Base-by-base conservation (phyloP, 179 eudicot genomes). In the Beta corolliflora region DNA sequence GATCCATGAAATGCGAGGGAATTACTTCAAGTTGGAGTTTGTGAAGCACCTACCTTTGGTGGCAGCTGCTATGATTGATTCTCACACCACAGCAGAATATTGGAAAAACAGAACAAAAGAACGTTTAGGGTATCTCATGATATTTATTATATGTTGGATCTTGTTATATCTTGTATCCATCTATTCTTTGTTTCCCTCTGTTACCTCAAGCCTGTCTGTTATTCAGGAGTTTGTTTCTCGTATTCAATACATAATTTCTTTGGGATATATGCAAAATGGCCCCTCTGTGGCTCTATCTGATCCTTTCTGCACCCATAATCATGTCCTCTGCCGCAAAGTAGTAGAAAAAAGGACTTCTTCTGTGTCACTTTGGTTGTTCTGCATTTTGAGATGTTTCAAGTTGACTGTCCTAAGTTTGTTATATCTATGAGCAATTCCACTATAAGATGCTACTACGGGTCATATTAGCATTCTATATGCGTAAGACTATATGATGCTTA, bases 1-100 rank as follows among this genome's bases (percentile, higher is more conserved):
- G 98, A 95, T 95, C 77, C 98, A 95, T 88, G 98, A 95, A 86
- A 95, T 95, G 98, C 92, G 98, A 67, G 98, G 98, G 64, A 97
- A 95, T 90, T 95, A 95, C 88, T 95, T 95, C 83, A 95, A 87
- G 87, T 80, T 93, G 92, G 98, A 95, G 56, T 95, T 84, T 87
- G 97, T 95, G 50, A 92, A 95, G 91, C 94, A 95, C 85, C 90
- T 95, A 36, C 98, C 98, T 52, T 88, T 71, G 82, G 98, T 95
- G 82, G 97, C 97, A 78, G 98, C 97, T 72, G 97, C 98, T 73
- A 93, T 95, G 98, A 93, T 95, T 75, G 98, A 95, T 86, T 95
- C 98, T n/a, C 94, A 93, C 82, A 88, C 89, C 52, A 95, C 98
- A 16, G 97, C 97, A 29, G 95, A 92, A 63, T 95, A 95, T 82